A percentile compares a stretch with the other conserved stretches of the same genome.
Conservation (phyloP, 352 stramenopile species). For the Phytophthora lateralis region DNA sequence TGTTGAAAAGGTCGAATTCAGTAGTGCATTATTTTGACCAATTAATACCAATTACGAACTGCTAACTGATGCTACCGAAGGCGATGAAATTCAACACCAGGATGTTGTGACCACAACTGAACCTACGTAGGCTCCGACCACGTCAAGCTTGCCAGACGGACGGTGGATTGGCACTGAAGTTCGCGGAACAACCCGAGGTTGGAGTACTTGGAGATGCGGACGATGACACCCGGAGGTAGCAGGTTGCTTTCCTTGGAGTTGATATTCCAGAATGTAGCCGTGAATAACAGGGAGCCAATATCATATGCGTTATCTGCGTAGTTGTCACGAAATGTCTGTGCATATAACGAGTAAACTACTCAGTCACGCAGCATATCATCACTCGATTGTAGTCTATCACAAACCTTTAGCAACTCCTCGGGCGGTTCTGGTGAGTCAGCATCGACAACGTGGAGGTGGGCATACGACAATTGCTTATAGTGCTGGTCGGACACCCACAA, state of each 20-base stretch:
- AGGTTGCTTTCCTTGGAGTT: background rate
- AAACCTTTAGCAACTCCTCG: background rate
- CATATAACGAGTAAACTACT: too few species aligned
- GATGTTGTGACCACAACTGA: too few species aligned
- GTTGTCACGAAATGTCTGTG: background rate
- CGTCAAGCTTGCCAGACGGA: background rate
- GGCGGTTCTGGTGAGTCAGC: background rate
- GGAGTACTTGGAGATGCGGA: background rate
- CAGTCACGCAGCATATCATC: too few species aligned
- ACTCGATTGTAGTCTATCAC: too few species aligned
- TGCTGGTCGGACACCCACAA: slow-evolving; percentile 1
- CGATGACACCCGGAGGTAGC: background rate
- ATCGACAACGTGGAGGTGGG: slow-evolving; percentile 4
- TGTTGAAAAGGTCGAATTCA: too few species aligned
- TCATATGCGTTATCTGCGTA: background rate
- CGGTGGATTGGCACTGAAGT: background rate
- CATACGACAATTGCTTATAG: background rate
- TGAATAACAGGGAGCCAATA: slow-evolving; percentile 1
- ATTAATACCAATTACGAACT: too few species aligned
- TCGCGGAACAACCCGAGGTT: slow-evolving; percentile 2
- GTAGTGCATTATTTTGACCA: too few species aligned
- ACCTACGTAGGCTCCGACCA: too few species aligned
- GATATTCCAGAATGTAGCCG: background rate
- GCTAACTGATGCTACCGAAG: too few species aligned
- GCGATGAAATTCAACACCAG: too few species aligned